A percentile compares a stretch with the other conserved stretches of the same genome.
These are phyloP conservation scores for Aspergillus floridensis DNA, from an alignment of 2,329 filamentous ascomycete genomes.

Conservation along the genomic window DNA sequence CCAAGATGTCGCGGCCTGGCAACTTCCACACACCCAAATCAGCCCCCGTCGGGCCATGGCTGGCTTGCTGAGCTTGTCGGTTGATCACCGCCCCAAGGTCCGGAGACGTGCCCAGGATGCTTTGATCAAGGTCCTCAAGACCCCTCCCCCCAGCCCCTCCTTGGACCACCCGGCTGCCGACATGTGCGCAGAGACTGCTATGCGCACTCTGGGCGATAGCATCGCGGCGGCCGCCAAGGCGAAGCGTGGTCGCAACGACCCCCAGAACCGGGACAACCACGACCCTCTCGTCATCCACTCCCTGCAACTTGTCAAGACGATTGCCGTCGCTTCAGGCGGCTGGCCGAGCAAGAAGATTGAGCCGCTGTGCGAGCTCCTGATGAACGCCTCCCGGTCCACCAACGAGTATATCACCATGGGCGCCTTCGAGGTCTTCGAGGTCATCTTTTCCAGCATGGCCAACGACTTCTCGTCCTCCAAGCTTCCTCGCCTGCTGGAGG, in stretches of 20 bases:
- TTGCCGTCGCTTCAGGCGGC: slow-evolving; percentile 81
- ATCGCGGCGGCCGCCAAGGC: slow-evolving; percentile 66
- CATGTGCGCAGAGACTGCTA: slow-evolving; percentile 89
- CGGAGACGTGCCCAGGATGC: slow-evolving; percentile 91
- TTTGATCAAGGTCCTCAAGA: slow-evolving; percentile 75
- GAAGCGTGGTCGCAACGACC: slow-evolving; percentile 56
- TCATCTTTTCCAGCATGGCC: slow-evolving; percentile 89
- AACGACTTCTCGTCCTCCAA: slow-evolving; percentile 86
- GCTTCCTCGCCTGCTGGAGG: slow-evolving; percentile 81
- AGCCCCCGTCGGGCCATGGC: slow-evolving; percentile 84
- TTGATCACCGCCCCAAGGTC: slow-evolving; percentile 89
- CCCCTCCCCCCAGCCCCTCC: slow-evolving; percentile 84
- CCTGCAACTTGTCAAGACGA: slow-evolving; percentile 84
- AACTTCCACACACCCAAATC: slow-evolving; percentile 75
- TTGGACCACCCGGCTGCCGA: slow-evolving; percentile 92
- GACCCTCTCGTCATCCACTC: slow-evolving; percentile 88
- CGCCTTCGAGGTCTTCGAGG: slow-evolving; percentile 94
- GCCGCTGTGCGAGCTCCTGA: slow-evolving; percentile 79
- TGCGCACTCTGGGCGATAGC: slow-evolving; percentile 71
- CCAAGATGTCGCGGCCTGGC: slow-evolving; percentile 86
- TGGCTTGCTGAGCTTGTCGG: slow-evolving; percentile 76
- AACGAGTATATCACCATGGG: slow-evolving; percentile 97
- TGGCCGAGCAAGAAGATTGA: slow-evolving; percentile 98
- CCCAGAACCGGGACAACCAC: slow-evolving; percentile 54
- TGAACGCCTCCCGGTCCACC: slow-evolving; percentile 82